Base-by-base conservation (phyloP, 495 filamentous ascomycete species). In the Lindgomyces ingoldianus region DNA sequence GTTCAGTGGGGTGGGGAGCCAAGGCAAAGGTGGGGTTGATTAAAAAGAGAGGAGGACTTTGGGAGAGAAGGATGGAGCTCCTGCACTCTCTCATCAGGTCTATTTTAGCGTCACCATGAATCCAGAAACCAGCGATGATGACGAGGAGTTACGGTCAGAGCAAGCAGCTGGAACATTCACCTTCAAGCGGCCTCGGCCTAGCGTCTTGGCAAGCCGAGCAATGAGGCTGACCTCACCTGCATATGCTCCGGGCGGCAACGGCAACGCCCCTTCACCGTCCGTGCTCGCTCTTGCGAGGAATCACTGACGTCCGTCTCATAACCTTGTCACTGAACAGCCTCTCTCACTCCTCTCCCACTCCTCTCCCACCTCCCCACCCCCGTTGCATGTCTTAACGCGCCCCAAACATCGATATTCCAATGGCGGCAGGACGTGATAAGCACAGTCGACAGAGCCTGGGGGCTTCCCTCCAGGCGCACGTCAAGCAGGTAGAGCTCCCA, bases 371-470 rank as follows among this genome's bases (percentile, higher is more conserved):
- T 12, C 52, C n/a, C 45, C 21, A 25, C 33, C 25, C 25, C 24
- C 41, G 39, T 44, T 49, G 24, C 56, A 65, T 65, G 46, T 46
- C n/a, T 41, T 53, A 19, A n/a, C 18, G 16, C 51, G 19, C 19
- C 51, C 4, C 16, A 4, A 41, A 36, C 19, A n/a, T 30, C 27
- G 29, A 11, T 11, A 26, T 22, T 3, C 39, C 22, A 33, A 39
- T 33, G 46, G 50, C 58, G 26, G 74, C 74, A 70, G 68, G 55
- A 22, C 74, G 74, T 57, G 74, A 77, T 26, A 63, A 56, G 42
- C 73, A 70, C 66, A 44, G 65, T 25, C 80, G 81, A 65, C 85
- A 89, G 77, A 88, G 87, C 19, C 80, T 91, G 60, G 84, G 85
- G 26, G n/a, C 14, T 3, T 76, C 79, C 4, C 77, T 91, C 22